Percentiles rank a stretch among this genome's conserved stretches.
These are phyloP conservation scores for Macadamia tetraphylla DNA, from an alignment of 164 flowering plant genomes.

Conservation along the genomic window DNA sequence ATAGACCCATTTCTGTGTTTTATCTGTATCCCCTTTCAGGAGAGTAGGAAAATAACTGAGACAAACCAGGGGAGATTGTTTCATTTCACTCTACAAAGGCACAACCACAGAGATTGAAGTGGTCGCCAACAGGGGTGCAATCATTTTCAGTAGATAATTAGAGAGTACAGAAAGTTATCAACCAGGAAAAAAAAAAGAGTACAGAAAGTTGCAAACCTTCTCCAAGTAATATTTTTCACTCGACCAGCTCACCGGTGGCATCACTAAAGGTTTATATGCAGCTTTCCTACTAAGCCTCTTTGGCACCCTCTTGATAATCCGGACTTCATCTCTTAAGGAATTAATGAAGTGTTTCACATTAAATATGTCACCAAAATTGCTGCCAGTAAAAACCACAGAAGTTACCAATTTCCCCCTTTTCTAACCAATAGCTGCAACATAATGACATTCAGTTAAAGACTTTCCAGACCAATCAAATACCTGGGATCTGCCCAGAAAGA, in stretches of 20 bases:
- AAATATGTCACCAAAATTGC: constrained; percentile 90
- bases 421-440: neutral
- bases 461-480: constrained; percentile 5
- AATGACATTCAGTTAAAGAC: neutral
- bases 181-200: neutral
- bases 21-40: no score
- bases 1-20: no score
- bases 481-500: constrained; percentile 33
- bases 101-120: no score
- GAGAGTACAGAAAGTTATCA: neutral
- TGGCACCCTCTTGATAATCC: constrained; percentile 74
- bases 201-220: constrained; percentile 48
- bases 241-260: constrained; percentile 99
- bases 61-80: no score
- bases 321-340: constrained; percentile 90
- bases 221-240: constrained; percentile 77
- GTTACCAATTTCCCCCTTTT: neutral
- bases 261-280: constrained; percentile 44
- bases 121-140: neutral
- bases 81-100: no score
- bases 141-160: neutral
- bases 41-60: no score
- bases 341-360: constrained; percentile 79
- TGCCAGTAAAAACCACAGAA: constrained; percentile 28
- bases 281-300: constrained; percentile 46